These are phyloP conservation scores for Trichoderma cornu-damae DNA, from an alignment of 2,329 filamentous ascomycete species.

Conservation along the genomic window DNA sequence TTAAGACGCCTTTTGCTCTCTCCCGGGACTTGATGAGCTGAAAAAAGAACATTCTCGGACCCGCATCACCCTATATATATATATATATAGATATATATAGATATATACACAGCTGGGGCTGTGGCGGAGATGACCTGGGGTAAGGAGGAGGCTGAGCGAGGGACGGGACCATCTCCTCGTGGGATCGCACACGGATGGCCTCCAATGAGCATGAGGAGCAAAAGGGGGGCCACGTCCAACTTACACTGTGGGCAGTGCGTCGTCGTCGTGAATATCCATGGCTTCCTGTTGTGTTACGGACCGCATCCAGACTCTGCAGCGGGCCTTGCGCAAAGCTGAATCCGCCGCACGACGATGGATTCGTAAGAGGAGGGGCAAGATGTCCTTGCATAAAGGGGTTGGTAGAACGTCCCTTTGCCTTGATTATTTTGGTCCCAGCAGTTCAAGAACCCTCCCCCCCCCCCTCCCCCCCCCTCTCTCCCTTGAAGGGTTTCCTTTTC, in stretches of 20 bases:
- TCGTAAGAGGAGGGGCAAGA: not conserved
- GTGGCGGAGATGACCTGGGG: not conserved
- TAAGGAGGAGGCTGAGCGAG: not conserved
- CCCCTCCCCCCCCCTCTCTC: not conserved
- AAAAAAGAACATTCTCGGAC: not conserved
- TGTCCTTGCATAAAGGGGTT: too few species aligned
- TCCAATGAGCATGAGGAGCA: too few species aligned
- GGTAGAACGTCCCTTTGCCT: too few species aligned
- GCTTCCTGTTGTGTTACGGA: not conserved
- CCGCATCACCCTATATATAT: too few species aligned
- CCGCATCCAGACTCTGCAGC: not conserved
- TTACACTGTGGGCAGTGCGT: too few species aligned
- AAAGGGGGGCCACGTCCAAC: not conserved
- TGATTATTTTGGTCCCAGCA: too few species aligned
- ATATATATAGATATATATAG: too few species aligned
- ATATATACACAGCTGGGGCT: too few species aligned
- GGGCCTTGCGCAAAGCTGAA: not conserved
- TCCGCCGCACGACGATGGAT: not conserved
- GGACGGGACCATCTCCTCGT: not conserved
- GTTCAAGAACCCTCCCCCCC: not conserved
- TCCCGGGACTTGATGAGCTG: not conserved
- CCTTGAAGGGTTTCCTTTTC: not conserved
- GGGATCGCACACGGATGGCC: not conserved
- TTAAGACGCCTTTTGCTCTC: too few species aligned
- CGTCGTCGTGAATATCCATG: not conserved